Conservation (phyloP, 495 filamentous ascomycete genomes). For the Lasiosphaeriaceae sp. region DNA sequence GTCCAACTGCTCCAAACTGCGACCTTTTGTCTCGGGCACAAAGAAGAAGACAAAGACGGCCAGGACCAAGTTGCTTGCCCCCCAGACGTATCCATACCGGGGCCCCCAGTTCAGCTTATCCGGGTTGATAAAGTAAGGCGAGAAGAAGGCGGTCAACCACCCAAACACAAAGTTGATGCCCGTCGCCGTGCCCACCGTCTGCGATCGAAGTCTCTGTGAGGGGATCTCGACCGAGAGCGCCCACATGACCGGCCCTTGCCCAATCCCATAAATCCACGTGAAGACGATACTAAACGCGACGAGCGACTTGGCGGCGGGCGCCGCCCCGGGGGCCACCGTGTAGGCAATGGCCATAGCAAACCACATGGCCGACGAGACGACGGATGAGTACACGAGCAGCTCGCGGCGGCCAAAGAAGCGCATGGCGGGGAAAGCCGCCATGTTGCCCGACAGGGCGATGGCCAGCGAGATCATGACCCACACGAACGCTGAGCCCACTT, state of each 20-base stretch:
- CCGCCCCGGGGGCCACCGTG: slow-evolving; percentile 3
- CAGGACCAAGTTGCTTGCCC: slow-evolving; percentile 38
- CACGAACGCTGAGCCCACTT: slow-evolving; percentile 26
- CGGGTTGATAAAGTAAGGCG: slow-evolving; percentile 50
- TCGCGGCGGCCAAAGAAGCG: slow-evolving; percentile 18
- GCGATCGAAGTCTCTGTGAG: slow-evolving; percentile 46
- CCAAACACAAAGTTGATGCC: slow-evolving; percentile 43
- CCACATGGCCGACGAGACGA: slow-evolving; percentile 22
- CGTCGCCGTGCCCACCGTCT: slow-evolving; percentile 48
- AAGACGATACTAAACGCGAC: slow-evolving; percentile 23
- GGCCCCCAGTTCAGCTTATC: slow-evolving; percentile 46
- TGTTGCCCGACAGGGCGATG: slow-evolving; percentile 29
- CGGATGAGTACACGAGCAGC: slow-evolving; percentile 16
- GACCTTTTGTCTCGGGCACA: slow-evolving; percentile 48
- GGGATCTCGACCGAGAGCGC: slow-evolving; percentile 43
- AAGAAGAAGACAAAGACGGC: slow-evolving; percentile 48
- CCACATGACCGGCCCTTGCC: slow-evolving; percentile 39
- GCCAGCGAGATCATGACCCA: slow-evolving; percentile 31
- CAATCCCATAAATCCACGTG: slow-evolving; percentile 35
- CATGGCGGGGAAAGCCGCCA: slow-evolving; percentile 29
- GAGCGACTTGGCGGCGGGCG: slow-evolving; percentile 19
- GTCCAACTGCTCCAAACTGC: slow-evolving; percentile 57
- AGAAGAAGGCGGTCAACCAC: slow-evolving; percentile 42
- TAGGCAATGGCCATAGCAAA: slow-evolving; percentile 27
- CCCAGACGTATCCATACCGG: slow-evolving; percentile 53